These are phyloP conservation scores for Debaryomyces psychrophilus DNA, from an alignment of 1,139 yeast species.

Conservation along the genomic window DNA sequence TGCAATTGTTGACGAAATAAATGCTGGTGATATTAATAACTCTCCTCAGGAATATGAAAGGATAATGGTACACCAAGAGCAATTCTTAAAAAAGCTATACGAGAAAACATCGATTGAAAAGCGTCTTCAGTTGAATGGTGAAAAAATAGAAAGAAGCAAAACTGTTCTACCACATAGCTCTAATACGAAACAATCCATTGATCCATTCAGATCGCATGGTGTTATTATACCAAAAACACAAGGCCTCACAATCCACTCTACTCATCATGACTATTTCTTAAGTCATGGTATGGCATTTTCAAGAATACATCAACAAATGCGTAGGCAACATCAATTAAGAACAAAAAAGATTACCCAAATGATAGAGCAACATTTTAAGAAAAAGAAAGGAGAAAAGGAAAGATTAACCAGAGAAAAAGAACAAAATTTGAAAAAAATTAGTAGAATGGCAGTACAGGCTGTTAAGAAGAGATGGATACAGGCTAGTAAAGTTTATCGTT, in stretches of 20 bases:
- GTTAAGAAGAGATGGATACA: constrained; percentile 90
- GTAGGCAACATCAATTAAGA: constrained; percentile 66
- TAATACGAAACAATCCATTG: constrained; percentile 42
- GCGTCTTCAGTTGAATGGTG: constrained; percentile 46
- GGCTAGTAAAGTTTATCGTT: constrained; percentile 80
- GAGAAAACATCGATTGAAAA: constrained; percentile 40
- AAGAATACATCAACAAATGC: constrained; percentile 67
- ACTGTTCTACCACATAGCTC: constrained; percentile 48
- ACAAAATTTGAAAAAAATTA: constrained; percentile 64
- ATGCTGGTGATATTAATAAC: constrained; percentile 33
- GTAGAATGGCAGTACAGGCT: constrained; percentile 78
- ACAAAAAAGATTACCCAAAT: constrained; percentile 76
- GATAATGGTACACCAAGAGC: constrained; percentile 36
- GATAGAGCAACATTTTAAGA: constrained; percentile 85
- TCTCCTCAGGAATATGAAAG: constrained; percentile 40
- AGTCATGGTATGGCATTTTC: constrained; percentile 78
- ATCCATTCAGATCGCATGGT: constrained; percentile 44
- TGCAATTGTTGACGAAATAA: constrained; percentile 46
- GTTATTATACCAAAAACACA: constrained; percentile 43
- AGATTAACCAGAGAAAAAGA: constrained; percentile 73
- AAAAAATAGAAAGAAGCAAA: constrained; percentile 48
- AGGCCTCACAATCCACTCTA: constrained; percentile 41
- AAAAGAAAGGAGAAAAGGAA: constrained; percentile 87
- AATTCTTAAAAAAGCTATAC: constrained; percentile 30
- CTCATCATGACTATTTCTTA: constrained; percentile 72